Percentiles rank a stretch among this genome's conserved stretches.
phyloP scores from a whole-genome alignment of 225 moss, liverwort and hornwort species.

The Pseudisothecium myosuroides region DNA sequence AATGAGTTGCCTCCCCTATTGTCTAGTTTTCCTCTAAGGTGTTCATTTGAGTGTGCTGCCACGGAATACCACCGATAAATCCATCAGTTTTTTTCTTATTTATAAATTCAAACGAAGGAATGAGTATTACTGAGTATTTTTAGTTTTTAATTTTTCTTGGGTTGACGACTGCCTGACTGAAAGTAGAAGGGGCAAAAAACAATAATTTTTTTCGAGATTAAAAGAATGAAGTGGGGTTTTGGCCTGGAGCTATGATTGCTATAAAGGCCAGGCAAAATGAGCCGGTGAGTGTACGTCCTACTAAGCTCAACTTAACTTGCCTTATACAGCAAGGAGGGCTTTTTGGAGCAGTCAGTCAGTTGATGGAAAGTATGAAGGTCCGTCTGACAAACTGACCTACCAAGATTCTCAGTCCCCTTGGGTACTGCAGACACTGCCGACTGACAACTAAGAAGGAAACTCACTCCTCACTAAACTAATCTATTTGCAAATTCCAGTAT shows the following conservation, averaged over 20 bases:
- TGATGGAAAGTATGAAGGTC: background rate
- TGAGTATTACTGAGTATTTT: background rate
- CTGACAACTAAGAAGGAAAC: too few species aligned
- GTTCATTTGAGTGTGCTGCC: background rate
- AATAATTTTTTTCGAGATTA: background rate
- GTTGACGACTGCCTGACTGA: background rate
- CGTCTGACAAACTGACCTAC: background rate
- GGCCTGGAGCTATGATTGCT: background rate
- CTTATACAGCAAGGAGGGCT: background rate
- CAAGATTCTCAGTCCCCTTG: background rate
- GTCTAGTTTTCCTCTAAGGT: too few species aligned
- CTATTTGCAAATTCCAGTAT: background rate
- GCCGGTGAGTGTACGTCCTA: too few species aligned
- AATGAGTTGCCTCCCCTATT: too few species aligned
- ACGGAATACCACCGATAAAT: background rate
- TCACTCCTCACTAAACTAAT: background rate
- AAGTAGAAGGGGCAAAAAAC: background rate
- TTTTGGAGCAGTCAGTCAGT: background rate
- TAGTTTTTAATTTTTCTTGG: too few species aligned
- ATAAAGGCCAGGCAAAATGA: background rate
- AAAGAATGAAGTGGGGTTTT: background rate
- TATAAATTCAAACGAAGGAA: background rate
- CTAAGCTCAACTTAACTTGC: background rate
- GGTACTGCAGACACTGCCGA: background rate
- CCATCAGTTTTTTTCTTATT: background rate